Base-by-base conservation (phyloP, 345 rosid species). In the Crucihimalaya himalaica region DNA sequence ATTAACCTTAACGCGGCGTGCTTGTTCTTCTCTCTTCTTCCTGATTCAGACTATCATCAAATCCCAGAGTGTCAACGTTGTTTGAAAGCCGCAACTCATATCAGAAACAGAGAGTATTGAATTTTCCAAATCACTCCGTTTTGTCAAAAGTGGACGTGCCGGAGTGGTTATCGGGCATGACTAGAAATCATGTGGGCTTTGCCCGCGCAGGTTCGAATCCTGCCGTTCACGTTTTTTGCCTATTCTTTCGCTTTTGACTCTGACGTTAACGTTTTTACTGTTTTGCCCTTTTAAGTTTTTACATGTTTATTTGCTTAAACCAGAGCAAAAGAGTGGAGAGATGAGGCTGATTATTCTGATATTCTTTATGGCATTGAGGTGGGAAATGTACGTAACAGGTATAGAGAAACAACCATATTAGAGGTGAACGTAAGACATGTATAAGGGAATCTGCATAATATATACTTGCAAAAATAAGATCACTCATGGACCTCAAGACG, bases 131-230 rank as follows among this genome's bases (percentile, higher is more conserved):
- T n/a, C n/a, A n/a, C n/a, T n/a, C n/a, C n/a, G n/a, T n/a, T n/a
- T n/a, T n/a, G n/a, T n/a, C n/a, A n/a, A n/a, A 2, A 23, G 75
- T 76, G 74, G 69, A 47, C 79, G 65, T 68, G 74, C 74, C 74
- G 74, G 70, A 76, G 70, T 76, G 79, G 79, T 83, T 87, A 83
- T 91, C 85, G 85, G 87, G 91, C 96, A 85, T 85, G 89, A 86
- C 88, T 92, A 86, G 89, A 88, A 92, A 86, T 87, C 91, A 86
- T 84, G 90, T 90, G 95, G 91, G 91, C 93, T 89, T 20, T 73
- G 87, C 88, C 89, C 96, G 91, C 88, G 90, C 92, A 84, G 89
- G 91, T 85, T 87, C 88, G 91, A 89, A 86, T 86, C 88, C 87
- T 86, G 91, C 88, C 79, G 75, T 56, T 63, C 80, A 69, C 75